These are phyloP conservation scores for Cudoniella acicularis DNA, from an alignment of 495 filamentous ascomycete genomes.

Conservation along the genomic window DNA sequence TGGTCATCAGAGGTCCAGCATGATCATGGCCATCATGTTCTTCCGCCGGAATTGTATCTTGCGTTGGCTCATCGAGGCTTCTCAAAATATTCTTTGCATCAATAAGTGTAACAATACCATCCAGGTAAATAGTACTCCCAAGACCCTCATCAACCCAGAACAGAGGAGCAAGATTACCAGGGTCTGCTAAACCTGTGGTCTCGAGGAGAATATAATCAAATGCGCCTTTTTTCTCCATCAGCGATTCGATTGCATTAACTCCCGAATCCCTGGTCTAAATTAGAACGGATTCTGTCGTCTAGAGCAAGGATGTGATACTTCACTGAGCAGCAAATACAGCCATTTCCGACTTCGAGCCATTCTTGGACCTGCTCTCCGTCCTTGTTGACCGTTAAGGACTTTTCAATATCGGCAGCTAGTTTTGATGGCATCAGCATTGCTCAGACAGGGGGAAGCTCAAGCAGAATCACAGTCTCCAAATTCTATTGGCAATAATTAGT, in stretches of 20 bases:
- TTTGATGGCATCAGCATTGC: background rate
- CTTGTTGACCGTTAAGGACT: slow-evolving; percentile 82
- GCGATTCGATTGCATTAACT: slow-evolving; percentile 86
- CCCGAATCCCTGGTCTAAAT: slow-evolving; percentile 66
- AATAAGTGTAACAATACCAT: slow-evolving; percentile 93
- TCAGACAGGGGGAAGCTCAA: too few species aligned
- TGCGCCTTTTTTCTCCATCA: slow-evolving; percentile 90
- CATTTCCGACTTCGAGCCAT: slow-evolving; percentile 94
- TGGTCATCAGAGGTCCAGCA: slow-evolving; percentile 69
- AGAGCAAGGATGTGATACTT: slow-evolving; percentile 53
- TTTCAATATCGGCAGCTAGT: slow-evolving; percentile 87
- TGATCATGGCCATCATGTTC: slow-evolving; percentile 48
- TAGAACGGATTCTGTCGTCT: background rate
- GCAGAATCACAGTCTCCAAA: slow-evolving; percentile 87
- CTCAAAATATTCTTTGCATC: slow-evolving; percentile 89
- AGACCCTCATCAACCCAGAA: slow-evolving; percentile 98
- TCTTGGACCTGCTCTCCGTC: slow-evolving; percentile 83
- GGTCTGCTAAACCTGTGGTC: slow-evolving; percentile 93
- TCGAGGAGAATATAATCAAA: slow-evolving; percentile 99
- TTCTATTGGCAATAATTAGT: slow-evolving; percentile 47
- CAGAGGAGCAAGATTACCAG: slow-evolving; percentile 89
- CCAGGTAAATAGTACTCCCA: slow-evolving; percentile 89
- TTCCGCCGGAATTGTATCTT: slow-evolving; percentile 33
- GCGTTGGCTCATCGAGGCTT: slow-evolving; percentile 70
- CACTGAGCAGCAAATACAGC: slow-evolving; percentile 97